Percentiles rank a stretch among this genome's conserved stretches.
Conservation (phyloP, 257 asterid genomes). For the Coffea eugenioides region DNA sequence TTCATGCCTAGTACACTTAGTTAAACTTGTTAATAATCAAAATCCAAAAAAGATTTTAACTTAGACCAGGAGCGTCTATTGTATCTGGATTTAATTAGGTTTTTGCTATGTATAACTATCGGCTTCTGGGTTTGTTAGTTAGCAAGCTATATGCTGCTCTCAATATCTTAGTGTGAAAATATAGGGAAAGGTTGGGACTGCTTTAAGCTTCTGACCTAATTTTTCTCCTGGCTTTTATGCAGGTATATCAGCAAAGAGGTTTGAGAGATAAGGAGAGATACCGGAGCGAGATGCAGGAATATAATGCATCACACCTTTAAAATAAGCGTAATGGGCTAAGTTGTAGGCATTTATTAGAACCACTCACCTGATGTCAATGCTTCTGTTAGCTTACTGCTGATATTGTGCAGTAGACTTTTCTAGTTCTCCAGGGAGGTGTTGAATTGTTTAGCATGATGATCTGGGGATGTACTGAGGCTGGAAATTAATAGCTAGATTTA, state of each 20-base stretch:
- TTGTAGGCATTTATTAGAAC: conserved; percentile 9
- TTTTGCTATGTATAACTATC: neutral
- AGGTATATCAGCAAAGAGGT: conserved; percentile 92
- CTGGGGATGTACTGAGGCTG: too few relatives aligned
- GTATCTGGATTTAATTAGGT: neutral
- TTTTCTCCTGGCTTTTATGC: conserved; percentile 23
- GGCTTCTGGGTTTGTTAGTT: neutral
- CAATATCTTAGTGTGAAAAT: neutral
- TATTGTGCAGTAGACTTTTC: neutral
- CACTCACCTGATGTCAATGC: neutral
- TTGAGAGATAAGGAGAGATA: conserved; percentile 81
- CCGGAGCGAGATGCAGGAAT: conserved; percentile 76
- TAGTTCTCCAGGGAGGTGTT: too few relatives aligned
- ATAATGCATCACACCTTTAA: conserved; percentile 50
- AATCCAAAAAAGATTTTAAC: neutral
- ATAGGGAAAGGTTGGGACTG: neutral
- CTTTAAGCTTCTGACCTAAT: neutral
- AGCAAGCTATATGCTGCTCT: neutral
- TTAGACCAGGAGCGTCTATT: neutral
- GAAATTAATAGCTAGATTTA: too few relatives aligned
- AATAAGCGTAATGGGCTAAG: conserved; percentile 23
- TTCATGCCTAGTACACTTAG: neutral
- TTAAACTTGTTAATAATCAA: neutral
- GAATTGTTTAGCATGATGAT: too few relatives aligned
- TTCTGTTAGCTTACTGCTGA: neutral